These are phyloP conservation scores for Plasmodium blacklocki DNA, from an alignment of 169 alveolate genomes.

Conservation along the genomic window DNA sequence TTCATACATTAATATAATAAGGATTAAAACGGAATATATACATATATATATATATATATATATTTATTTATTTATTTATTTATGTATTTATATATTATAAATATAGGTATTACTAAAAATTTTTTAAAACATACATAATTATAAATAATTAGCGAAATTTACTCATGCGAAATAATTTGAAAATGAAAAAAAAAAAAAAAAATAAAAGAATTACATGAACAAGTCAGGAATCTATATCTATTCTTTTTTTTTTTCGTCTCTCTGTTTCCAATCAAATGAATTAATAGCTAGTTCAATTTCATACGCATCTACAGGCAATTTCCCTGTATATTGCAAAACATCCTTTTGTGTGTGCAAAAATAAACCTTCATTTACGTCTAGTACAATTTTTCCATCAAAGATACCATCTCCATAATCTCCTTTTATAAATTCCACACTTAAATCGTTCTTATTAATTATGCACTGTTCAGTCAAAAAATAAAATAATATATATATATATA, in stretches of 20 bases:
- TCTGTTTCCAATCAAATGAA: conserved; percentile 48
- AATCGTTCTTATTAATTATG: conserved; percentile 39
- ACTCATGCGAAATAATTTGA: background rate
- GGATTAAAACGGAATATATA: too few species aligned
- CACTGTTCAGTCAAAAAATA: conserved; percentile 34
- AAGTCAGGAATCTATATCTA: background rate
- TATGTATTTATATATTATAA: too few species aligned
- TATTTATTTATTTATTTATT: too few species aligned
- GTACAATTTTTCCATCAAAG: conserved; percentile 48
- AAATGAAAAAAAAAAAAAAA: conserved; percentile 5
- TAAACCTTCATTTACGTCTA: conserved; percentile 34
- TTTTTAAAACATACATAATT: background rate
- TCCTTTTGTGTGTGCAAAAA: conserved; percentile 60
- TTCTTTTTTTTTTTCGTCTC: conserved; percentile 21
- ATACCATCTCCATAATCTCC: conserved; percentile 66
- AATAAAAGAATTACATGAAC: background rate
- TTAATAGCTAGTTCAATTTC: conserved; percentile 57
- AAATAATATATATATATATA: background rate
- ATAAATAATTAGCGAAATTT: background rate
- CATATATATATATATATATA: too few species aligned
- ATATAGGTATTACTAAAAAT: too few species aligned
- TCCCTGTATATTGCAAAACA: conserved; percentile 50
- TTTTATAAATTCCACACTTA: conserved; percentile 33
- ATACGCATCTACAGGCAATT: conserved; percentile 49
- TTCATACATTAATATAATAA: too few species aligned